These are phyloP conservation scores for Metschnikowia rubicola DNA, from an alignment of 805 yeast species.

Conservation along the genomic window DNA sequence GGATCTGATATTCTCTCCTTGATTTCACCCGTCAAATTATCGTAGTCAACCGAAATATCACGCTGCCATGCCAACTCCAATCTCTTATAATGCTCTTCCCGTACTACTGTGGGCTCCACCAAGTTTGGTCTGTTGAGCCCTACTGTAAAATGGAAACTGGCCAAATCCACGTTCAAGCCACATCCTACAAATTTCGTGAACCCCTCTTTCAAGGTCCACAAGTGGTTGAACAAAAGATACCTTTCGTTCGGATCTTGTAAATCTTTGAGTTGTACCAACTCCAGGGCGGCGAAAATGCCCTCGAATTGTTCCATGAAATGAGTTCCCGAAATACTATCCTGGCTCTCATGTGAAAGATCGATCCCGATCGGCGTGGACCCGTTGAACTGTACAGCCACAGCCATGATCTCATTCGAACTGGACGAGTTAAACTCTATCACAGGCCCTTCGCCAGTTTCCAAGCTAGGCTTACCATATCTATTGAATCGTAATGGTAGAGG, in stretches of 20 bases:
- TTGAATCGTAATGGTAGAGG: conserved; percentile 30
- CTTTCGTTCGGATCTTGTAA: conserved; percentile 15
- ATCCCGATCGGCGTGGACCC: conserved; percentile 27
- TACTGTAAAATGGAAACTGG: conserved; percentile 9
- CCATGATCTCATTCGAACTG: conserved; percentile 50
- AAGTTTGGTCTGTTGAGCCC: conserved; percentile 1
- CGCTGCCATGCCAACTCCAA: conserved; percentile 7
- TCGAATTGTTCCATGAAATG: conserved; percentile 34
- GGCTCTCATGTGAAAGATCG: conserved; percentile 37
- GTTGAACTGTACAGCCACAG: conserved; percentile 40
- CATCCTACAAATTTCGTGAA: conserved; percentile 64
- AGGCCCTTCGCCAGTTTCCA: conserved; percentile 15
- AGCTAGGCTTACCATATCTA: conserved; percentile 56
- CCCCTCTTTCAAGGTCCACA: conserved; percentile 81
- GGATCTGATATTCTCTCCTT: not conserved
- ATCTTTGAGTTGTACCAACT: conserved; percentile 26
- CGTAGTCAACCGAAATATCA: conserved; percentile 8
- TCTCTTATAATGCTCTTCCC: not conserved
- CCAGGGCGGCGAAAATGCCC: conserved; percentile 41
- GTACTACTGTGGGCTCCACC: not conserved
- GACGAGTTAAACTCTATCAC: conserved; percentile 52
- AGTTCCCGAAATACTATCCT: conserved; percentile 22
- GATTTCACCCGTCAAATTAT: not conserved
- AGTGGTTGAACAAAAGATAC: conserved; percentile 45
- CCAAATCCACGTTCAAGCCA: conserved; percentile 37